phyloP scores from a whole-genome alignment of 306 rosid genomes.

The Trifolium pratense region DNA sequence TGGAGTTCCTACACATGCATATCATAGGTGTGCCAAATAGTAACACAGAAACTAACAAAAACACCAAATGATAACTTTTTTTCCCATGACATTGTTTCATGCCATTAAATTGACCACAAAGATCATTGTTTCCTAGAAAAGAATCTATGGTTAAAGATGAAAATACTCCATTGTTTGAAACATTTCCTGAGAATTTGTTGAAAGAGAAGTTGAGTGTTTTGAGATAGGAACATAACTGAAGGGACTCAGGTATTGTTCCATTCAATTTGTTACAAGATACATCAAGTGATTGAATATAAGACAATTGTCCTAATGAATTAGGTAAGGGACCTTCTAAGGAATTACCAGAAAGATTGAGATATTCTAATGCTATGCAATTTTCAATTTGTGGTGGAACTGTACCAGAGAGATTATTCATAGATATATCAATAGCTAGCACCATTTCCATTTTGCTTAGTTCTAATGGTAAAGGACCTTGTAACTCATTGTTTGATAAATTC shows the following conservation, averaged over 20 bases:
- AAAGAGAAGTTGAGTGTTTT: slow-evolving; percentile 76
- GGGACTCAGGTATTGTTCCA: slow-evolving; percentile 66
- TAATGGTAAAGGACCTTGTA: slow-evolving; percentile 70
- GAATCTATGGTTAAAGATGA: slow-evolving; percentile 63
- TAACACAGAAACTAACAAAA: slow-evolving; percentile 57
- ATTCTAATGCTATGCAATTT: slow-evolving; percentile 80
- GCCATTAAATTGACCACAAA: slow-evolving; percentile 76
- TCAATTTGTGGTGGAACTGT: slow-evolving; percentile 80
- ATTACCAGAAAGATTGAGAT: slow-evolving; percentile 75
- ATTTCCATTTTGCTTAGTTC: slow-evolving; percentile 95
- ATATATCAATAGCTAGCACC: slow-evolving; percentile 85
- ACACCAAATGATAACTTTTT: slow-evolving; percentile 52
- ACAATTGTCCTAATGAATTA: slow-evolving; percentile 68
- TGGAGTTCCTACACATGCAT: slow-evolving; percentile 52
- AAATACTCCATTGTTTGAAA: slow-evolving; percentile 68
- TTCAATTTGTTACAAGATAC: slow-evolving; percentile 72
- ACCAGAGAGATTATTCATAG: slow-evolving; percentile 76
- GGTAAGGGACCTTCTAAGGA: slow-evolving; percentile 73
- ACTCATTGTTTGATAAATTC: slow-evolving; percentile 74
- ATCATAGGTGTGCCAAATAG: slow-evolving; percentile 60
- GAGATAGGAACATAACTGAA: slow-evolving; percentile 67
- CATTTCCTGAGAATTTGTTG: slow-evolving; percentile 74
- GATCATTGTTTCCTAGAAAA: slow-evolving; percentile 63
- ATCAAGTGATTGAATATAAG: slow-evolving; percentile 68
- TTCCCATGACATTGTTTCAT: slow-evolving; percentile 61